Conservation (phyloP, 2,329 filamentous ascomycete genomes). For the Beauveria medogensis region DNA sequence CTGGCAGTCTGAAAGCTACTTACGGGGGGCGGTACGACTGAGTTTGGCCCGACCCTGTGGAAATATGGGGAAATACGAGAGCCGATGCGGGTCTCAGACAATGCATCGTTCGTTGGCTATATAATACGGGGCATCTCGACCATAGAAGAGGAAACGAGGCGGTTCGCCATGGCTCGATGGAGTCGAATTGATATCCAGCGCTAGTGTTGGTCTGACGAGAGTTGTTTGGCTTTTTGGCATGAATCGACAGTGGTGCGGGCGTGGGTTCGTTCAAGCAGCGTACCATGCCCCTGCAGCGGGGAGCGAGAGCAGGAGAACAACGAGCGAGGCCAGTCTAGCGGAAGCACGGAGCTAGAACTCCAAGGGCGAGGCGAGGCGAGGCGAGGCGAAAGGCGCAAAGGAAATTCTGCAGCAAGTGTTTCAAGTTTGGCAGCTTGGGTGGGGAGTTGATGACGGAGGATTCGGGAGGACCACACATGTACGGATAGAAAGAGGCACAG, state of each 20-base stretch:
- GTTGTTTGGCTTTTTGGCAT: no score
- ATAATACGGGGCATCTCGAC: constrained; percentile 8
- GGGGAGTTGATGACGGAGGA: background rate
- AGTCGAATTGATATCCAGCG: background rate
- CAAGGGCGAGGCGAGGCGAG: background rate
- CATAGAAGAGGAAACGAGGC: background rate
- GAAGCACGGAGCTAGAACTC: background rate
- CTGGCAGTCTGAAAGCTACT: no score
- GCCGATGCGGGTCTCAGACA: constrained; percentile 2
- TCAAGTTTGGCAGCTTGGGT: constrained; percentile 1
- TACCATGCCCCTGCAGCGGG: no score
- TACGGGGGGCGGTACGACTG: background rate
- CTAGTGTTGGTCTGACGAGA: background rate
- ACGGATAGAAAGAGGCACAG: background rate
- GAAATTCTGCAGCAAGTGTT: background rate
- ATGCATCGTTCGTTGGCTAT: background rate
- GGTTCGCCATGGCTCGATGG: constrained; percentile 1
- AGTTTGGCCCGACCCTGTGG: background rate
- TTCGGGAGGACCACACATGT: no score
- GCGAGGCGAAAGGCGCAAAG: no score
- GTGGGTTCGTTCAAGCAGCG: background rate
- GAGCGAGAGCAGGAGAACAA: no score
- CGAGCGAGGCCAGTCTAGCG: background rate
- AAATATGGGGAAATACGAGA: constrained; percentile 7
- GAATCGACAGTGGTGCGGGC: no score